A percentile compares a stretch with the other conserved stretches of the same genome.
Conservation (phyloP, 495 filamentous ascomycete genomes). For the Tuber microsphaerosporum region DNA sequence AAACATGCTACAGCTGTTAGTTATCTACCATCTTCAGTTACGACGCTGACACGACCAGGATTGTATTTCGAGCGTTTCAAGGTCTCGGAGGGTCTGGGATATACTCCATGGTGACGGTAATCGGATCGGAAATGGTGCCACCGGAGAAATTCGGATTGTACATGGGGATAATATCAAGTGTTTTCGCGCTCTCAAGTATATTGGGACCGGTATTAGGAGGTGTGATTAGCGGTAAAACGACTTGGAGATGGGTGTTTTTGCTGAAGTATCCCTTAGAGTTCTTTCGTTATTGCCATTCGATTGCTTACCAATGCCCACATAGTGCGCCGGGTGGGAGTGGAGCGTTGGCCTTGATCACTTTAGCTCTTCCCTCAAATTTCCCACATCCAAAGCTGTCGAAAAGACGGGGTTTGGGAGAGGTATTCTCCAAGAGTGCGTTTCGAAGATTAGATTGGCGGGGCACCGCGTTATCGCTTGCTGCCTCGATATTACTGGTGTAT, state of each 20-base stretch:
- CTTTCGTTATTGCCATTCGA: background rate
- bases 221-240: constrained; percentile 35
- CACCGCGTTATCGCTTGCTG: constrained; percentile 49
- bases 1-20: constrained; percentile 49
- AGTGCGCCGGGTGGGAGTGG: constrained; percentile 3
- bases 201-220: constrained; percentile 48
- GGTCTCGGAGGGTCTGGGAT: constrained; percentile 53
- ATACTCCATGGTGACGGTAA: constrained; percentile 49
- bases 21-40: background rate
- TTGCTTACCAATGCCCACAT: background rate
- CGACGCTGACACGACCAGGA: constrained; percentile 39
- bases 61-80: constrained; percentile 52
- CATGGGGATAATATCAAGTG: constrained; percentile 47
- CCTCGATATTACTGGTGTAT: constrained; percentile 53
- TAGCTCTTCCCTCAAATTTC: background rate
- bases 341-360: constrained; percentile 7
- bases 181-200: constrained; percentile 46
- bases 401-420: background rate
- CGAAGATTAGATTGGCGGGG: constrained; percentile 54
- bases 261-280: background rate
- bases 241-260: constrained; percentile 19
- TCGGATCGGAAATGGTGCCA: constrained; percentile 48
- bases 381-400: background rate
- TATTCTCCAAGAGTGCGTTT: constrained; percentile 17
- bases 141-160: constrained; percentile 46